Base-by-base conservation (phyloP, 495 filamentous ascomycete species). In the Neurospora hispaniola region DNA sequence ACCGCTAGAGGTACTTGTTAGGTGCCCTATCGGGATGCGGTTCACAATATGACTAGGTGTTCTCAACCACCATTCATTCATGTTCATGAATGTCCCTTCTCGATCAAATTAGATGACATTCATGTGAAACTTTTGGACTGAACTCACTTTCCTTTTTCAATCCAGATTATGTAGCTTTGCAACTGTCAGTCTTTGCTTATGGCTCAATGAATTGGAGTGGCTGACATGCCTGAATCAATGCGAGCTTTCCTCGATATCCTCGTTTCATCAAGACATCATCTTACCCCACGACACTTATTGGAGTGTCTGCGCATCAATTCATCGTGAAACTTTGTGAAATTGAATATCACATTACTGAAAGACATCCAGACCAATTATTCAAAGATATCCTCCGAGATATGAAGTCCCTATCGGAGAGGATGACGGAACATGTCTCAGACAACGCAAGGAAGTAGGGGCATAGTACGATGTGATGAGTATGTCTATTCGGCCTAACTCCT, bases 251-350 rank as follows among this genome's bases (percentile, higher is more conserved):
- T n/a, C n/a, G n/a, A 4, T 2, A 59, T 16, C 48, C 2, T 59
- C 48, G 48, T 59, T 27, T 3, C 11, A 14, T 14, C 20, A 59
- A 59, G 4, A 5, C 12, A 23, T 23, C 23, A 23, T 23, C 23
- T 23, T 23, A 23, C 1, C 23, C 23, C 20, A 31, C 10, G 23
- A 8, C 11, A 23, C 44, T 23, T 48, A n/a, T 44, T 44, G 43
- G 43, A 9, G 7, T 4, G 0, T 9, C 7, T 9, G 7, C 16
- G 7, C 18, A 9, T 9, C 43, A 44, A 2, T 7, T 9, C 2
- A 9, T 9, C n/a, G 7, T 16, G 0, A n/a, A n/a, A 9, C 0
- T 16, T 44, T 2, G 16, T 44, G 16, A 3, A n/a, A 44, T 0
- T n/a, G 42, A 6, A 44, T 7, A 8, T 44, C n/a, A 0, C 16